These are phyloP conservation scores for Emericellopsis atlantica DNA, from an alignment of 2,329 filamentous ascomycete genomes.

Conservation along the genomic window DNA sequence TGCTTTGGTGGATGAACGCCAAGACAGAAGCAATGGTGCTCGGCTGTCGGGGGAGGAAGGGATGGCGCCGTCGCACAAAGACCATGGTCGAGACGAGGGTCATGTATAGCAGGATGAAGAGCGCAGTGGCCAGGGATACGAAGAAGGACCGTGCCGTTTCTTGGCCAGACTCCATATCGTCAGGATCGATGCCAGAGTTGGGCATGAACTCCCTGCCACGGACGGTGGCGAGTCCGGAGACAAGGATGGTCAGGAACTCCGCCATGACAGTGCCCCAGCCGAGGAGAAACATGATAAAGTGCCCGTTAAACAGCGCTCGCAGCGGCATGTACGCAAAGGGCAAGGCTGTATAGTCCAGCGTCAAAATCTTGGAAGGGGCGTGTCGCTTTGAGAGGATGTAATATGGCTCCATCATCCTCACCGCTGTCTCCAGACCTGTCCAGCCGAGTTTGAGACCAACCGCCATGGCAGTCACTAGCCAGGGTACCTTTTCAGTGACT, in stretches of 20 bases:
- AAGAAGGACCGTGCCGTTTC: conserved; percentile 54
- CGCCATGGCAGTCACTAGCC: conserved; percentile 52
- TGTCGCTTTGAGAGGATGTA: conserved; percentile 56
- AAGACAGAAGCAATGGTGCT: conserved; percentile 67
- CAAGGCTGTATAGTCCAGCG: conserved; percentile 61
- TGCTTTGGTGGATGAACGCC: conserved; percentile 67
- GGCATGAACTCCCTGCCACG: conserved; percentile 47
- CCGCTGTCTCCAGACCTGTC: conserved; percentile 54
- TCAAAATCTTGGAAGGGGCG: conserved; percentile 52
- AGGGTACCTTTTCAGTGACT: conserved; percentile 49
- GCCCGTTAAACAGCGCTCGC: conserved; percentile 47
- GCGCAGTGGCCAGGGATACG: conserved; percentile 47
- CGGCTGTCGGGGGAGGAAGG: conserved; percentile 66
- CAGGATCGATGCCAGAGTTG: too few relatives aligned
- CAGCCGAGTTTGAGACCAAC: conserved; percentile 57
- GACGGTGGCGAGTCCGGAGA: conserved; percentile 52
- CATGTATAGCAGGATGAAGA: conserved; percentile 56
- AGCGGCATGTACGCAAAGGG: conserved; percentile 55
- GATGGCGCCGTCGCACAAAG: conserved; percentile 48
- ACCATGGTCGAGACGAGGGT: conserved; percentile 44
- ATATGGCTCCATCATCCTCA: conserved; percentile 65
- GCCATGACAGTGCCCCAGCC: conserved; percentile 60
- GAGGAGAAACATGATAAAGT: conserved; percentile 54
- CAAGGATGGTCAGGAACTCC: conserved; percentile 60
- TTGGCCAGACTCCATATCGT: conserved; percentile 27